These are phyloP conservation scores for Aureococcus anophagefferens DNA, from an alignment of 108 stramenopile genomes.

Conservation along the genomic window DNA sequence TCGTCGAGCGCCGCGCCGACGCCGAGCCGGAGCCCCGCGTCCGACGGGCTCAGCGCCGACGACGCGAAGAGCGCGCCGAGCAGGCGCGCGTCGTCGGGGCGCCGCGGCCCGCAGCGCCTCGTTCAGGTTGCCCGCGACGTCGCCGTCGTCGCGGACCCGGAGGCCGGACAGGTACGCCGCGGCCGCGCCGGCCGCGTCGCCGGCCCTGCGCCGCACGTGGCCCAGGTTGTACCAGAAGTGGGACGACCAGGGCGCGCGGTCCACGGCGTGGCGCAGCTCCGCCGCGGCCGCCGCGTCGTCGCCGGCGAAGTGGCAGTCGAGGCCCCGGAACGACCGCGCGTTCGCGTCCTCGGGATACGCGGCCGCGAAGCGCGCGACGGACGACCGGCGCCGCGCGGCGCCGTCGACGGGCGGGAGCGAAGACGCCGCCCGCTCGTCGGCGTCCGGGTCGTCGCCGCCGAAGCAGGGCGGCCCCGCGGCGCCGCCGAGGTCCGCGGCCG, in stretches of 20 bases:
- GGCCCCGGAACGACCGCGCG: background rate
- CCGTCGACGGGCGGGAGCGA: too few relatives aligned
- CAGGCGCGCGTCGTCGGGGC: too few relatives aligned
- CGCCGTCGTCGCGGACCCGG: background rate
- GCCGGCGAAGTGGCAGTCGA: background rate
- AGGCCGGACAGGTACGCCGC: background rate
- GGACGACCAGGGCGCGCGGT: background rate
- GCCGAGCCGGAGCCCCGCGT: background rate
- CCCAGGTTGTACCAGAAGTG: background rate
- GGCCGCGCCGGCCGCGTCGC: background rate
- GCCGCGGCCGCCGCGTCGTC: background rate
- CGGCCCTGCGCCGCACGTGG: background rate
- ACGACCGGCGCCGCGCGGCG: too few relatives aligned
- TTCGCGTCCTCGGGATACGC: conserved; percentile 3
- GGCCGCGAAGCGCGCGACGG: background rate
- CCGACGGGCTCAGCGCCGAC: too few relatives aligned
- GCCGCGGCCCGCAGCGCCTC: too few relatives aligned
- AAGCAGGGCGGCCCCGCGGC: background rate
- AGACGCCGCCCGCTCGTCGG: background rate
- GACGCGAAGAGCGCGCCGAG: too few relatives aligned
- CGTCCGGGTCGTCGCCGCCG: background rate
- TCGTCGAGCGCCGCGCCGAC: conserved; percentile 7
- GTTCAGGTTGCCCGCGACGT: background rate
- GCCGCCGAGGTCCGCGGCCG: background rate
- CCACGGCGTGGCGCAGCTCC: background rate